These are phyloP conservation scores for Pythium guiyangense DNA, from an alignment of 352 stramenopile genomes.

Conservation along the genomic window DNA sequence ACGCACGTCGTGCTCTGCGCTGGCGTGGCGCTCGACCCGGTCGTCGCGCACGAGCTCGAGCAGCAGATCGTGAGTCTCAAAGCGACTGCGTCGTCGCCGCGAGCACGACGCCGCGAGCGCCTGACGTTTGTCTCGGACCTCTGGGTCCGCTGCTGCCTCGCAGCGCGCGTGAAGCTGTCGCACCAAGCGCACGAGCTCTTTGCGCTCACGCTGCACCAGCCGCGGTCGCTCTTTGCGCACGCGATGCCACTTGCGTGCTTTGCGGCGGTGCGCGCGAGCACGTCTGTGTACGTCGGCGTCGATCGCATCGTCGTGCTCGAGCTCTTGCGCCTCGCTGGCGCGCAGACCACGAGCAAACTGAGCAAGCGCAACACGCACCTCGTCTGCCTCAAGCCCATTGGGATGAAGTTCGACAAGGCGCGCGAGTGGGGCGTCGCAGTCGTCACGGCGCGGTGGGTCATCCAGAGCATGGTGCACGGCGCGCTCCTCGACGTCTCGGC, in stretches of 20 bases:
- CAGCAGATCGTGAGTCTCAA: conserved; percentile 16
- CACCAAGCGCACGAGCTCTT: conserved; percentile 53
- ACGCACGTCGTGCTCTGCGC: conserved; percentile 59
- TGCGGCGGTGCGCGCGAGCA: conserved; percentile 36
- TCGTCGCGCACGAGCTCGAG: conserved; percentile 23
- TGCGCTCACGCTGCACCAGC: conserved; percentile 25
- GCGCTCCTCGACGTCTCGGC: conserved; percentile 27
- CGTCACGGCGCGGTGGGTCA: conserved; percentile 62
- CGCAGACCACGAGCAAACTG: conserved; percentile 42
- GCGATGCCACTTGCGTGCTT: conserved; percentile 47
- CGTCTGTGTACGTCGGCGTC: conserved; percentile 57
- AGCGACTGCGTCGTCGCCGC: not conserved
- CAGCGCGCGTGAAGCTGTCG: conserved; percentile 33
- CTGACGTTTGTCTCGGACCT: conserved; percentile 64
- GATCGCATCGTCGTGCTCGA: conserved; percentile 60
- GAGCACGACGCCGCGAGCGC: conserved; percentile 19
- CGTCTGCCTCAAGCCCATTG: conserved; percentile 42
- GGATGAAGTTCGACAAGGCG: conserved; percentile 65
- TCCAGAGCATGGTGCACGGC: conserved; percentile 51
- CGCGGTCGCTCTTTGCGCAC: conserved; percentile 39
- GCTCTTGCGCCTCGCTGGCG: conserved; percentile 50
- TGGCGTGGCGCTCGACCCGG: conserved; percentile 34
- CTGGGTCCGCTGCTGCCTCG: conserved; percentile 68
- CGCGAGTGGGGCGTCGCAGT: conserved; percentile 42
- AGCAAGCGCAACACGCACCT: conserved; percentile 61